Evolutionary conservation across 1,139 yeast genomes (phyloP).

Genomic region (Geotrichum citri-aurantii): DNA sequence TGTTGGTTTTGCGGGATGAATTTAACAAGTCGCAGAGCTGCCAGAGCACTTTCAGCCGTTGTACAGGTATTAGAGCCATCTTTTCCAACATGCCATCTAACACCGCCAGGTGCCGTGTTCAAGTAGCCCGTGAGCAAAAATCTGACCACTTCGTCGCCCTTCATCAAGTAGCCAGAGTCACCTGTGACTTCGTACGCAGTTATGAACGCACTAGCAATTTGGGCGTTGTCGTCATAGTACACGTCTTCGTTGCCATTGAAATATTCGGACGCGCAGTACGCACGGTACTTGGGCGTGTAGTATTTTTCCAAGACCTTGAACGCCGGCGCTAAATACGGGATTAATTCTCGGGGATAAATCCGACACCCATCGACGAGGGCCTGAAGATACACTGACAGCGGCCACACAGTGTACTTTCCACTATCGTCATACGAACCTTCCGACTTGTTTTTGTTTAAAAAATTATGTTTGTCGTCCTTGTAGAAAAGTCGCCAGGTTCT

Average conservation of each 20-base stretch:
- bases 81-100: constrained; percentile 61
- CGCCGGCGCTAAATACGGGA: constrained; percentile 54
- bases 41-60: constrained; percentile 66
- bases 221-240: constrained; percentile 74
- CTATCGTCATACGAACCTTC: constrained; percentile 50
- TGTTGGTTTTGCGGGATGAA: constrained; percentile 45
- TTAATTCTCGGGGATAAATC: constrained; percentile 50
- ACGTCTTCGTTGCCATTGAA: constrained; percentile 55
- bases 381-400: constrained; percentile 59
- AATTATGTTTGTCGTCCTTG: constrained; percentile 23
- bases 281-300: constrained; percentile 47
- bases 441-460: constrained; percentile 28
- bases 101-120: constrained; percentile 44
- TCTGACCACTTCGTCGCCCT: constrained; percentile 53
- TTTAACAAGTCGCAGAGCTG: constrained; percentile 54
- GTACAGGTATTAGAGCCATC: constrained; percentile 60
- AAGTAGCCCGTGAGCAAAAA: constrained; percentile 69
- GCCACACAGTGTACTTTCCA: constrained; percentile 59
- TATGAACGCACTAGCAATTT: constrained; percentile 60
- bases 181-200: constrained; percentile 67
- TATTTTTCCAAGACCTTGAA: constrained; percentile 48
- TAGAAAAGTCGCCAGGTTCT: constrained; percentile 28
- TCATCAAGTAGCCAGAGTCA: constrained; percentile 48
- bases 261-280: constrained; percentile 56
- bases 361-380: constrained; percentile 59